Base-by-base conservation (phyloP, 305 asterid species). In the Fraxinus baroniana region DNA sequence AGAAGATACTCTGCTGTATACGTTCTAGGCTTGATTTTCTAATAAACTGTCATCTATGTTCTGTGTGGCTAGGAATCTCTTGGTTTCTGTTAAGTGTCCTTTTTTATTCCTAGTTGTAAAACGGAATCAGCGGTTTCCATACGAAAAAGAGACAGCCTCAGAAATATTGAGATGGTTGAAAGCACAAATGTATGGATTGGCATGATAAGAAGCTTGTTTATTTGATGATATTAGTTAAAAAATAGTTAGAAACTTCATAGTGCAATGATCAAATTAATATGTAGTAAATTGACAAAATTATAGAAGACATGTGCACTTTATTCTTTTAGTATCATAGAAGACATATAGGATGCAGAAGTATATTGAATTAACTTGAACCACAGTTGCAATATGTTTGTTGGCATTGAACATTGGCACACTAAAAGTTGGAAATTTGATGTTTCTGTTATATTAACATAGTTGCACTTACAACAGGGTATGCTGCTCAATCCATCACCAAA, bases 391-490 rank as follows among this genome's bases (percentile, higher is more conserved):
- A 70, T 70, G 76, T 12, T 32, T 70, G 37, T 30, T 70, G 76
- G 41, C 24, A 30, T 32, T 15, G 10, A 70, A 30, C 75, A 70
- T 30, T 28, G 20, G 33, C 76, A 70, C 22, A 10, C 75, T 28
- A 70, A 28, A 28, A 28, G 17, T 70, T 32, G 73, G 28, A 57
- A 57, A 57, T 3, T 57, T 57, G 28, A 57, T 20, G 28, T 7
- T 57, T 64, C 73, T 64, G 22, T 20, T 30, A 70, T 30, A 35
- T 5, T 70, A 17, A 70, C 80, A 75, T 22, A 22, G 35, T 80
- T 28, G 12, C 62, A 75, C 78, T 76, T 75, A 66, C 74, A 57
- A 76, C 77, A 90, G 92, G 87, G 78, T 78, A 46, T 74, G 60
- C 82, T 80, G 57, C 87, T 20, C 8, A 35, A 80, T 82, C 64